Evolutionary conservation across 768 basidiomycete genomes (phyloP).

Genomic region (Amanita muscaria): DNA sequence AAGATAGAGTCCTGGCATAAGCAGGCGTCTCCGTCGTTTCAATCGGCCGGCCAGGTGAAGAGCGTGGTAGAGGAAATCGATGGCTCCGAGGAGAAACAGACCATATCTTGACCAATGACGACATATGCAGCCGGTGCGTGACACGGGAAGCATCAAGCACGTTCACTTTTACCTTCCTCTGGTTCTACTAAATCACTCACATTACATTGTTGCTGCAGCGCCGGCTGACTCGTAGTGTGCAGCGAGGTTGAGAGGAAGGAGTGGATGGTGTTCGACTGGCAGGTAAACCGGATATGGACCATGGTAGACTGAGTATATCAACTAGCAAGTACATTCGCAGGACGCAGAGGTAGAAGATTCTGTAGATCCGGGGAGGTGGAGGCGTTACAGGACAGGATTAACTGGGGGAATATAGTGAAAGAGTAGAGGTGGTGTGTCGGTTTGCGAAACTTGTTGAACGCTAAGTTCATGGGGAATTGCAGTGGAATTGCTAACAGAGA

Average conservation of each 20-base stretch:
- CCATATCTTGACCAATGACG: slow-evolving; percentile 45
- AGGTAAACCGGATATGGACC: slow-evolving; percentile 31
- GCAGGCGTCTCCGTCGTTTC: neutral
- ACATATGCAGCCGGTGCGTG: slow-evolving; percentile 47
- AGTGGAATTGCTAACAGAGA: slow-evolving; percentile 58
- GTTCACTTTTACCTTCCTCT: slow-evolving; percentile 54
- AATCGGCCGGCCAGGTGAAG: slow-evolving; percentile 3
- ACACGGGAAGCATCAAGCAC: slow-evolving; percentile 50
- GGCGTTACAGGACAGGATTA: slow-evolving; percentile 1
- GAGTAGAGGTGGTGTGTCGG: slow-evolving; percentile 15
- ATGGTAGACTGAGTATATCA: slow-evolving; percentile 6
- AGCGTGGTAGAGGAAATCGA: slow-evolving; percentile 34
- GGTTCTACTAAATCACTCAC: slow-evolving; percentile 26
- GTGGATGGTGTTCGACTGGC: slow-evolving; percentile 19
- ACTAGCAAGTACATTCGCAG: slow-evolving; percentile 29
- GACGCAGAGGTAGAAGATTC: slow-evolving; percentile 41
- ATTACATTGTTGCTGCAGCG: slow-evolving; percentile 13
- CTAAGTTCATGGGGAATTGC: slow-evolving; percentile 32
- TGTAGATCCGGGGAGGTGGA: slow-evolving; percentile 7
- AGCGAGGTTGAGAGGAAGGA: slow-evolving; percentile 24
- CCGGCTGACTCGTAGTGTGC: slow-evolving; percentile 15
- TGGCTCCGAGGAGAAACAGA: slow-evolving; percentile 58
- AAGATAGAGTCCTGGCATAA: slow-evolving; percentile 4
- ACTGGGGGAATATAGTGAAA: slow-evolving; percentile 27
- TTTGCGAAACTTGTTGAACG: slow-evolving; percentile 6